Base-by-base conservation (phyloP, 345 rosid genomes). In the Hibiscus mutabilis region DNA sequence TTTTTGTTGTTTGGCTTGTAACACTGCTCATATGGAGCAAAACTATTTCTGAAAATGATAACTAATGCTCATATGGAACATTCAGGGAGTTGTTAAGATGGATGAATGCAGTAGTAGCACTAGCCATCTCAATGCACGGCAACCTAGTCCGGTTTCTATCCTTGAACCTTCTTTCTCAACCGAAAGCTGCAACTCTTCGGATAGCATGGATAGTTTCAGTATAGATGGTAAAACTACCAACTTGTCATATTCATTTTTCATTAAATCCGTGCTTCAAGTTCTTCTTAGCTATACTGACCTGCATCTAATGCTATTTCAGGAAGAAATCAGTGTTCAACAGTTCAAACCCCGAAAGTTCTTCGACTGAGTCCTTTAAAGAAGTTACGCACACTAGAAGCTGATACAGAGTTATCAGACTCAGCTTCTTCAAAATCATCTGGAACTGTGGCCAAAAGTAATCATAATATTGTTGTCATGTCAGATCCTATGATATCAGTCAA, bases 131-230 rank as follows among this genome's bases (percentile, higher is more conserved):
- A 84, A 85, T 65, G 71, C 84, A 18, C 81, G 86, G 35, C 85
- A 85, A 76, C 91, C 91, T 16, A 88, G 93, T 78, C 96, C 96
- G 0, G 81, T 86, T 69, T 90, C 96, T 71, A 81, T 83, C 63
- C 91, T 90, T 42, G 96, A 86, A 63, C 75, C 77, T 19, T 78
- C 85, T 57, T 85, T 85, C 42, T 86, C 89, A 19, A 80, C 83
- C 35, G 96, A 85, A 79, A 88, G 93, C 76, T 80, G 87, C 79
- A 78, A 82, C 69, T 84, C 93, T 46, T 79, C 84, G 6, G 93
- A 88, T 40, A 88, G 91, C 79, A 80, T 60, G 27, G 82, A 86
- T 31, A 77, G 86, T 72, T 51, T 82, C 70, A 70, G 75, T 71
- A 60, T 49, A 15, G 86, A 85, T 66, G 90, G 91, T 85, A 81